Base-by-base conservation (phyloP, 805 yeast genomes). In the Lachancea meyersii region DNA sequence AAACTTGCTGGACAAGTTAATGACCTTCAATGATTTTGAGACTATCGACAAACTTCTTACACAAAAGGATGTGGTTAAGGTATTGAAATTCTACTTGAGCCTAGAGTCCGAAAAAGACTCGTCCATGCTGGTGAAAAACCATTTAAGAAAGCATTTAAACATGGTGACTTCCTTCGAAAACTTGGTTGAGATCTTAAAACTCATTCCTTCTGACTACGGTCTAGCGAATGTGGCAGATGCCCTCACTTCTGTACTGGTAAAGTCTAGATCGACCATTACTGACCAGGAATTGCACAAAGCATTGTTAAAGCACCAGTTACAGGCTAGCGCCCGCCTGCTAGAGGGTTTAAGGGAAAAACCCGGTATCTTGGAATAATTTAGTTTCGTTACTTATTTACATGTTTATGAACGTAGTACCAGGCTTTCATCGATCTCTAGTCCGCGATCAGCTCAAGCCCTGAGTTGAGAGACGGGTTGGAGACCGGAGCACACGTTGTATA, bases 401-500 rank as follows among this genome's bases (percentile, higher is more conserved):
- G 35, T 38, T 36, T 36, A 10, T 30, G 14, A 10, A 13, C 16
- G 17, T 5, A 16, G 14, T 16, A 30, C 19, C 17, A 23, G 11
- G 10, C 26, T 8, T 23, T 7, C 10, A 10, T 16, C 4, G 31
- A 28, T 23, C 26, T 23, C 31, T 23, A n/a, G 16, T n/a, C n/a
- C 6, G n/a, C 10, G 16, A 9, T 28, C n/a, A 31, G 4, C 5
- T 40, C 35, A 48, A 5, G 46, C 49, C 13, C 42, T 48, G 41
- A 57, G 44, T 22, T 51, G 51, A 19, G 61, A 51, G 22, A 58
- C 41, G 21, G 63, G 60, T 27, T 51, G 55, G 19, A 55, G 38
- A 37, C 64, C 66, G 14, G 64, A 55, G 40, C 66, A 61, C 17
- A 60, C 57, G 21, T 58, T 50, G 28, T 51, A 51, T 8, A 60